These are phyloP conservation scores for Tilletia horrida DNA, from an alignment of 1,284 basidiomycete genomes.

Conservation along the genomic window DNA sequence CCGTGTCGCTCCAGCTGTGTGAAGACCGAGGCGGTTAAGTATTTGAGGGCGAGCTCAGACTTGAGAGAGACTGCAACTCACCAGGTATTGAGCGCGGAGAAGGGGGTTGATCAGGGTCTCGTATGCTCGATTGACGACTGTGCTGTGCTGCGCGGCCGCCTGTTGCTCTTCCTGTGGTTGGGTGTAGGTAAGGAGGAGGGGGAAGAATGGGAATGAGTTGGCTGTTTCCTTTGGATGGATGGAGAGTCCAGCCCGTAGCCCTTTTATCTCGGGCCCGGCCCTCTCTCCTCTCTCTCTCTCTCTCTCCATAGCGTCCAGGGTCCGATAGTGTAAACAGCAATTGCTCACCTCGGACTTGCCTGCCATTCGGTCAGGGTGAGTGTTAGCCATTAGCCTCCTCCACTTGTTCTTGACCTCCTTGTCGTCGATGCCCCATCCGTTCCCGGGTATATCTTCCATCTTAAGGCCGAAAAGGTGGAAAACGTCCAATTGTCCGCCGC, in stretches of 20 bases:
- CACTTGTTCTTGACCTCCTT: conserved; percentile 41
- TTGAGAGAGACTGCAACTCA: conserved; percentile 9
- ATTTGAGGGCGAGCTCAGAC: not conserved
- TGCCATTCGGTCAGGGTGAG: conserved; percentile 50
- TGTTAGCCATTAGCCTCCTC: conserved; percentile 45
- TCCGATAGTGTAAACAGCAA: not conserved
- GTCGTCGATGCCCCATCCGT: conserved; percentile 43
- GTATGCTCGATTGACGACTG: conserved; percentile 51
- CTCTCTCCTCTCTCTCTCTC: too few relatives aligned
- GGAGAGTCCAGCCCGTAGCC: too few relatives aligned
- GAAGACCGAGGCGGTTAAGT: conserved; percentile 1
- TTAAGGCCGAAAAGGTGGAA: conserved; percentile 45
- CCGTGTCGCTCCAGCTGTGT: conserved; percentile 32
- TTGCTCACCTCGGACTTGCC: conserved; percentile 30
- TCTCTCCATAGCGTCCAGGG: too few relatives aligned
- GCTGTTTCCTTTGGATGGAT: too few relatives aligned
- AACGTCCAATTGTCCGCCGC: conserved; percentile 29
- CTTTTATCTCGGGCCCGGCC: too few relatives aligned
- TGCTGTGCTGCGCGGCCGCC: conserved; percentile 46
- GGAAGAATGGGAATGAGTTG: too few relatives aligned
- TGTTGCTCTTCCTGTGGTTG: conserved; percentile 35
- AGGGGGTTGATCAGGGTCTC: conserved; percentile 49
- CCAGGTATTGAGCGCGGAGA: conserved; percentile 40
- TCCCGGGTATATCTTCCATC: conserved; percentile 24
- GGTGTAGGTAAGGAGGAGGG: not conserved